These are phyloP conservation scores for Claviceps arundinis DNA, from an alignment of 2,329 filamentous ascomycete genomes.

Conservation along the genomic window DNA sequence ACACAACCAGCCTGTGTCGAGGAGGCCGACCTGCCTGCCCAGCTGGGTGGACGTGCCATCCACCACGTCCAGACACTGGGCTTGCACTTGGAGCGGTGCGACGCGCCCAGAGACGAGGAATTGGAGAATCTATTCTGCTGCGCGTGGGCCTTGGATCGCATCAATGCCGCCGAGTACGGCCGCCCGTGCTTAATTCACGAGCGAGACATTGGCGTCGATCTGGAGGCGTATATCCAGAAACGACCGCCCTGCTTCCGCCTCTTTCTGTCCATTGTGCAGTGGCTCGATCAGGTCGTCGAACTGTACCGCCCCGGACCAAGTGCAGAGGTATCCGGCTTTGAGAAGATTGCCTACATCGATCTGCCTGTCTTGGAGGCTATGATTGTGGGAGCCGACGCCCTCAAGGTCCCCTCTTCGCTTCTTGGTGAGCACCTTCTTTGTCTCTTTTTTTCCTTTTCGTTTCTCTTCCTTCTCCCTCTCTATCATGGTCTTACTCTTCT, in stretches of 20 bases:
- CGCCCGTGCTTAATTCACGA: conserved; percentile 47
- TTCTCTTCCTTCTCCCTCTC: background rate
- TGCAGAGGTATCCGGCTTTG: conserved; percentile 23
- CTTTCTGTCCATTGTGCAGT: conserved; percentile 38
- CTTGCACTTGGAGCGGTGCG: conserved; percentile 34
- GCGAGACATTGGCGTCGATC: conserved; percentile 40
- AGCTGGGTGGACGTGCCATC: conserved; percentile 38
- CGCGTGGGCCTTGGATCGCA: conserved; percentile 46
- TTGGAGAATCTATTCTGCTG: conserved; percentile 41
- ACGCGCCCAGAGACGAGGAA: conserved; percentile 26
- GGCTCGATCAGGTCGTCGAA: conserved; percentile 45
- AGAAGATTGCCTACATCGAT: conserved; percentile 35
- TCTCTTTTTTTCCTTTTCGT: background rate
- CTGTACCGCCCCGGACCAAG: conserved; percentile 43
- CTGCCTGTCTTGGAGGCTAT: conserved; percentile 44
- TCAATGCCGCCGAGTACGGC: conserved; percentile 47
- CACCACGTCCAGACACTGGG: conserved; percentile 44
- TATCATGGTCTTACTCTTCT: too few species aligned
- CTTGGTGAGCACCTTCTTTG: conserved; percentile 28
- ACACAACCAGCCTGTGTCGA: conserved; percentile 40
- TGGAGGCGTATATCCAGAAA: conserved; percentile 35
- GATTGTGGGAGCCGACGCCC: conserved; percentile 39
- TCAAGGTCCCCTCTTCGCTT: conserved; percentile 33
- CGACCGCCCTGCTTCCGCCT: conserved; percentile 43
- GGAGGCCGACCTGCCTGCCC: conserved; percentile 40